These are phyloP conservation scores for Lentinula detonsa DNA, from an alignment of 768 basidiomycete species.

Conservation along the genomic window DNA sequence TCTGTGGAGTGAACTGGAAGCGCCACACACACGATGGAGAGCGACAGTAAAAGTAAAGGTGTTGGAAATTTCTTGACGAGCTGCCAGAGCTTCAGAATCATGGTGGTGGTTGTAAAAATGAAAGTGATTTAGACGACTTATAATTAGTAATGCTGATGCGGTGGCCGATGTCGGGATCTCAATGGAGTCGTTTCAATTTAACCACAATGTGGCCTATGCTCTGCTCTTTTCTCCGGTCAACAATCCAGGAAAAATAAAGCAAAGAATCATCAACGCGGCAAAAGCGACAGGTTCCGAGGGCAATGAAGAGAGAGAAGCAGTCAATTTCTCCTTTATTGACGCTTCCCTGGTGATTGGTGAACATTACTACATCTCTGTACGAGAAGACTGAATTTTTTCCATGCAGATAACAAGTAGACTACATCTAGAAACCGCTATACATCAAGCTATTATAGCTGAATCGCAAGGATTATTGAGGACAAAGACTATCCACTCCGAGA, in stretches of 20 bases:
- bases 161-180: neutral
- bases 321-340: constrained; percentile 91
- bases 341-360: constrained; percentile 60
- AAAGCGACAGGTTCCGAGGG: constrained; percentile 53
- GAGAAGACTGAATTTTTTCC: neutral
- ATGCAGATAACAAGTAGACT: constrained; percentile 71
- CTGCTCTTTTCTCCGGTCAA: constrained; percentile 63
- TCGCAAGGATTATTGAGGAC: constrained; percentile 60
- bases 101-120: neutral
- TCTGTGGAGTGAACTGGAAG: constrained; percentile 5
- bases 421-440: constrained; percentile 80
- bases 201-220: constrained; percentile 47
- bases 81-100: constrained; percentile 5
- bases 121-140: neutral
- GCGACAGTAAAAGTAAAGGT: neutral
- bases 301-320: constrained; percentile 61
- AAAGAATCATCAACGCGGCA: constrained; percentile 68
- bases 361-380: constrained; percentile 1
- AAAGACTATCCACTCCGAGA: constrained; percentile 86
- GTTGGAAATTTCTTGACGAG: neutral
- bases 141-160: neutral
- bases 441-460: constrained; percentile 73
- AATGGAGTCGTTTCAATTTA: constrained; percentile 54
- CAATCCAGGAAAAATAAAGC: constrained; percentile 56
- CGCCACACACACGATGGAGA: neutral